A percentile compares a stretch with the other conserved stretches of the same genome.
Evolutionary conservation across 306 rosid genomes (phyloP).

Genomic region (Casuarina equisetifolia): DNA sequence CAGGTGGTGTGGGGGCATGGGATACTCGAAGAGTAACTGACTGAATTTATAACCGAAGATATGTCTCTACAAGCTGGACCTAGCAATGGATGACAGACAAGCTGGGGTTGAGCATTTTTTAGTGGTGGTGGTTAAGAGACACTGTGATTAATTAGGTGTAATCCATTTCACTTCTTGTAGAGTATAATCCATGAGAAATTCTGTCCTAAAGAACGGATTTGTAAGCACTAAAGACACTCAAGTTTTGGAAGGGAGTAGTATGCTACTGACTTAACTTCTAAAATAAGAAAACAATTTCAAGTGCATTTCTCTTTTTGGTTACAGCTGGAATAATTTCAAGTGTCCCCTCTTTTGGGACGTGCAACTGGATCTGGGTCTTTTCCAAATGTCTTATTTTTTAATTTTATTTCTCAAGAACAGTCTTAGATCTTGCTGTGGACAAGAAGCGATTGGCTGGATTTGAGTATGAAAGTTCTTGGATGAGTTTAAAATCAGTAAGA

Average conservation of each 20-base stretch:
- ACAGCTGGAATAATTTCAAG: background rate
- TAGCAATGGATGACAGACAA: background rate
- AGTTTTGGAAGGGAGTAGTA: background rate
- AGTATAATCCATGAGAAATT: background rate
- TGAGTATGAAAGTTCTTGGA: background rate
- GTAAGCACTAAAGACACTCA: background rate
- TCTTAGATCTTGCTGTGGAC: background rate
- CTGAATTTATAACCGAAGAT: background rate
- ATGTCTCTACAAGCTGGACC: background rate
- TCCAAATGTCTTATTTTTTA: background rate
- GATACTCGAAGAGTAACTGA: background rate
- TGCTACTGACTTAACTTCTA: background rate
- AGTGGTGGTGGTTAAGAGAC: background rate
- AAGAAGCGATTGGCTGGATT: background rate
- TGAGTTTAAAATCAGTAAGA: background rate
- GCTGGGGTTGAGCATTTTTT: background rate
- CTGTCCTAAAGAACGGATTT: background rate
- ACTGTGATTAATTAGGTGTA: background rate
- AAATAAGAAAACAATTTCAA: background rate
- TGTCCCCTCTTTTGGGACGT: background rate
- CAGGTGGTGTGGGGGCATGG: background rate
- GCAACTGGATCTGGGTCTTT: background rate
- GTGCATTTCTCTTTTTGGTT: background rate
- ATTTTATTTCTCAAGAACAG: background rate
- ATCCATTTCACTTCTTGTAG: background rate